Evolutionary conservation across 208 protist genomes (phyloP).

Genomic region (Leptomonas pyrrhocoris): DNA sequence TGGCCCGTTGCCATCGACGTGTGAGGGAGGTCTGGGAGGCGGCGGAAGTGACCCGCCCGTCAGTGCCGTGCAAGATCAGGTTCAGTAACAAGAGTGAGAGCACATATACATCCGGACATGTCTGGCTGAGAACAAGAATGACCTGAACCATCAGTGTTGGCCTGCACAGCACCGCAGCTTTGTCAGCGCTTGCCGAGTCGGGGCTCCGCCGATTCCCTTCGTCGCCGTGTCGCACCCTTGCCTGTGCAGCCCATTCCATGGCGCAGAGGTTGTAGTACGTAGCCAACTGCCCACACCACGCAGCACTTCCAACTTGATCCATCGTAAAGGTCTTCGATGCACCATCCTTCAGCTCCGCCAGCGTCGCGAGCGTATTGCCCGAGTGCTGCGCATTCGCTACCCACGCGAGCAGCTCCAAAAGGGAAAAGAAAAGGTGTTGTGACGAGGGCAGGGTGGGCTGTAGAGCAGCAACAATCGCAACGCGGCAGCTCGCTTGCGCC

Average conservation of each 20-base stretch:
- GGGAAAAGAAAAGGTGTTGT: slow-evolving; percentile 61
- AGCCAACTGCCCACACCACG: slow-evolving; percentile 11
- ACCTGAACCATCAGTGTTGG: slow-evolving; percentile 9
- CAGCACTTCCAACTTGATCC: not conserved
- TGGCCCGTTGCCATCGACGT: not conserved
- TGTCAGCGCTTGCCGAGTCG: not conserved
- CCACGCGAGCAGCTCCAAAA: slow-evolving; percentile 59
- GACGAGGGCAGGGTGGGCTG: slow-evolving; percentile 17
- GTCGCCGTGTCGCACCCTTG: not conserved
- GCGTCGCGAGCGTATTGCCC: slow-evolving; percentile 1
- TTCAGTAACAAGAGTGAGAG: slow-evolving; percentile 14
- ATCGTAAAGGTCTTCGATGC: not conserved
- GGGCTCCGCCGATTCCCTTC: not conserved
- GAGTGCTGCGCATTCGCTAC: not conserved
- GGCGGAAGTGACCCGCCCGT: not conserved
- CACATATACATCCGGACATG: slow-evolving; percentile 22
- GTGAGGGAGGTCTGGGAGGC: not conserved
- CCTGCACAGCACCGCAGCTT: not conserved
- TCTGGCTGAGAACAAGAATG: slow-evolving; percentile 6
- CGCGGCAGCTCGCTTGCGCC: not conserved
- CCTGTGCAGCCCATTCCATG: not conserved
- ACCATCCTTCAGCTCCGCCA: not conserved
- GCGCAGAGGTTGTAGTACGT: slow-evolving; percentile 19
- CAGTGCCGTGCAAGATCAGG: not conserved
- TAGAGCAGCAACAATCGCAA: slow-evolving; percentile 25